Percentiles rank a stretch among this genome's conserved stretches.
phyloP scores from a whole-genome alignment of 345 rosid species.

The Eucalyptus polyanthemos region DNA sequence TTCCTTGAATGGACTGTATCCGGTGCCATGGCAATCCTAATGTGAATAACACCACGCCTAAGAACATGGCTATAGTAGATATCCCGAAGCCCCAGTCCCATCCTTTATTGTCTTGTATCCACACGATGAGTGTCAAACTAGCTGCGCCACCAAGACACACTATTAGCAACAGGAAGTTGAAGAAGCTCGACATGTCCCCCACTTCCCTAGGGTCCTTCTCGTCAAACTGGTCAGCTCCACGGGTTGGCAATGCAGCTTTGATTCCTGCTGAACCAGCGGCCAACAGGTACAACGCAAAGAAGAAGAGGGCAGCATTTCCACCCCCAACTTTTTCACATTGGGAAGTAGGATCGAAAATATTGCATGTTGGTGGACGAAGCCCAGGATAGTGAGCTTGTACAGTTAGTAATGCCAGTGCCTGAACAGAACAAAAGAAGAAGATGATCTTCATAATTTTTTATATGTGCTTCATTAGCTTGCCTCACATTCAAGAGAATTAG shows the following conservation, averaged over 20 bases:
- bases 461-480: neutral
- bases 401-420: constrained; percentile 36
- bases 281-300: constrained; percentile 25
- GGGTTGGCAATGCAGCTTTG: constrained; percentile 37
- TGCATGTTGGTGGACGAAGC: constrained; percentile 35
- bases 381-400: constrained; percentile 38
- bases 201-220: constrained; percentile 36
- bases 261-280: constrained; percentile 36
- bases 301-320: constrained; percentile 21
- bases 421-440: neutral
- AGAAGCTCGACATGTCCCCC: constrained; percentile 39
- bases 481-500: neutral
- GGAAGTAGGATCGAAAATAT: constrained; percentile 13
- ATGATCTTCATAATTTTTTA: neutral
- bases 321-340: constrained; percentile 26
- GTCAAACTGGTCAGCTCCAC: constrained; percentile 56
- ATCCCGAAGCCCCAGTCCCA: constrained; percentile 48
- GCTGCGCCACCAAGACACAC: constrained; percentile 23
- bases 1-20: constrained; percentile 20
- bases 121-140: constrained; percentile 33
- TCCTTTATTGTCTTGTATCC: constrained; percentile 46
- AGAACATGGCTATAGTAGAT: constrained; percentile 10
- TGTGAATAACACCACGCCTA: constrained; percentile 10
- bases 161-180: constrained; percentile 28
- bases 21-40: constrained; percentile 30